Base-by-base conservation (phyloP, 108 stramenopile species). In the Cyclotella atomus region DNA sequence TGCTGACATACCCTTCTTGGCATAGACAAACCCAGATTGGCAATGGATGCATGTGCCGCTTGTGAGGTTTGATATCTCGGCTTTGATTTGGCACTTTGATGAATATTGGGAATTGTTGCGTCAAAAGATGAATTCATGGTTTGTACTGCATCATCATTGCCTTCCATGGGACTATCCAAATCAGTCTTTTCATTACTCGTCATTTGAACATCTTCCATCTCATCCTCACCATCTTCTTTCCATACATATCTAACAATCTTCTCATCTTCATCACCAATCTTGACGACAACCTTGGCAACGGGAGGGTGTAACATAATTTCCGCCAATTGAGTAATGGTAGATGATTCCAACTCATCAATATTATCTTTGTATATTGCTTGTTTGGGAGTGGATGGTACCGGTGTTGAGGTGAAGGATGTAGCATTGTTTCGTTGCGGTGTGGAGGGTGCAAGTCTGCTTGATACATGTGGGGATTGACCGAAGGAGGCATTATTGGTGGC, bases 1-100 rank as follows among this genome's bases (percentile, higher is more conserved):
- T 97, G 89, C 73, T 96, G 95, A 74, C 95, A 97, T 5, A 94
- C 93, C 7, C 88, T 74, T 15, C 90, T 73, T 20, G 93, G 90
- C 35, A 88, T 76, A 30, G 79, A 68, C 35, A 59, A 36, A n/a
- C 88, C 89, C 23, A 88, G 64, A 2, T 60, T 15, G 10, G 61
- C 21, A 14, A 81, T 62, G 60, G 74, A 43, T 12, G n/a, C 46
- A 46, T 71, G 49, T 21, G 70, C 74, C 10, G 52, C 53, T 23
- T 53, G 4, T 25, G 41, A 27, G n/a, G 59, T 57, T 27, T 68
- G 43, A 38, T 76, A 76, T 0, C 70, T 69, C 23, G 59, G 8
- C 59, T 35, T 56, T 7, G 14, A 28, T 28, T 44, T 47, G n/a
- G 73, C 12, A 41, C 6, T 49, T 49, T 49, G 47, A n/a, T n/a